phyloP scores from a whole-genome alignment of 352 stramenopile genomes.

The Globisporangium cystogenes region DNA sequence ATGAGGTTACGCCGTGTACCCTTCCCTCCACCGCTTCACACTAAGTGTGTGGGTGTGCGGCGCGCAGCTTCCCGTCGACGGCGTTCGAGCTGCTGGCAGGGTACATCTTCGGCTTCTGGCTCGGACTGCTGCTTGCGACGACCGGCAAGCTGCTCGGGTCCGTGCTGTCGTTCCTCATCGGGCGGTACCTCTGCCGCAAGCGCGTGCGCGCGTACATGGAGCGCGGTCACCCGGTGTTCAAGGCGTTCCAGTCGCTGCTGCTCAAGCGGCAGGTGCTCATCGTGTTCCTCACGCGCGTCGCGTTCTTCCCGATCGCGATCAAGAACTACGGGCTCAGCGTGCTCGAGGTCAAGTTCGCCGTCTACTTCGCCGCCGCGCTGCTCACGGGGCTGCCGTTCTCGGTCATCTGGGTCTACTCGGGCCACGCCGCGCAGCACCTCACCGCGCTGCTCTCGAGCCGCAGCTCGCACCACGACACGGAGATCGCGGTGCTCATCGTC shows the following conservation, averaged over 20 bases:
- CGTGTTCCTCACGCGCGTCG: constrained; percentile 73
- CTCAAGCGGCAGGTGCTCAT: constrained; percentile 59
- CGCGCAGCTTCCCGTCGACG: constrained; percentile 60
- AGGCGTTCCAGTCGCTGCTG: constrained; percentile 60
- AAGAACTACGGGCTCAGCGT: constrained; percentile 86
- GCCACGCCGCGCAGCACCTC: constrained; percentile 61
- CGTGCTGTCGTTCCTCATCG: constrained; percentile 61
- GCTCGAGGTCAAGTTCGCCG: constrained; percentile 56
- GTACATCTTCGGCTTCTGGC: constrained; percentile 78
- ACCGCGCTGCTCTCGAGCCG: constrained; percentile 37
- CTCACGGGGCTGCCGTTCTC: constrained; percentile 67
- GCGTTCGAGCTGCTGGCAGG: constrained; percentile 72
- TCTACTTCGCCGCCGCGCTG: constrained; percentile 62
- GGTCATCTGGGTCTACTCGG: constrained; percentile 74
- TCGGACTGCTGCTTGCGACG: constrained; percentile 53
- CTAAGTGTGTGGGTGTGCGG: background rate
- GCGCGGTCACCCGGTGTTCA: constrained; percentile 60
- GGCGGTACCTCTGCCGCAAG: constrained; percentile 53
- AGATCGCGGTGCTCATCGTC: constrained; percentile 50
- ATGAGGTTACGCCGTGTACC: too few species aligned
- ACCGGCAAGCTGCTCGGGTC: constrained; percentile 65
- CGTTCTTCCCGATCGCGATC: constrained; percentile 81
- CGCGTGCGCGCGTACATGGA: constrained; percentile 68
- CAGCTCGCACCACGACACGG: constrained; percentile 34
- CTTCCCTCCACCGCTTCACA: too few species aligned